Percentiles rank a stretch among this genome's conserved stretches.
phyloP scores from a whole-genome alignment of 768 basidiomycete genomes.

The Lactifluus echinatus region DNA sequence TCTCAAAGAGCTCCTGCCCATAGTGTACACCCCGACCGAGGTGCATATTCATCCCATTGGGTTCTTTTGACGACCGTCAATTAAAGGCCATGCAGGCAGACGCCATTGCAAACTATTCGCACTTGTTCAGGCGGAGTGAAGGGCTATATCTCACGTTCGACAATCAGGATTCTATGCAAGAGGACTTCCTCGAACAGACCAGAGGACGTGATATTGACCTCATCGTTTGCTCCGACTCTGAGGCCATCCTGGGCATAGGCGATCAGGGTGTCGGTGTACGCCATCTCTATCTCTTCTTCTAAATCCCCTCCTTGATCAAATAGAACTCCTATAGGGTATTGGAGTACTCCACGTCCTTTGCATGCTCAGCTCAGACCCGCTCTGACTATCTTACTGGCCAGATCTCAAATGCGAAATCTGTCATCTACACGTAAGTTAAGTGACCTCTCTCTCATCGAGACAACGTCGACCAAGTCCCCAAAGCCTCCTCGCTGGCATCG shows the following conservation, averaged over 20 bases:
- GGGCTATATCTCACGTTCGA: conserved; percentile 65
- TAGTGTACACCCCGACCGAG: conserved; percentile 81
- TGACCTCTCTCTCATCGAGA: not conserved
- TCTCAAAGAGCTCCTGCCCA: conserved; percentile 44
- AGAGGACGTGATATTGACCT: conserved; percentile 58
- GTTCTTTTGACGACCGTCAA: not conserved
- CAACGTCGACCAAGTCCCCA: not conserved
- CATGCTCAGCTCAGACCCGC: not conserved
- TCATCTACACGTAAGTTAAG: conserved; percentile 60
- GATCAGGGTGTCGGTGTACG: conserved; percentile 65
- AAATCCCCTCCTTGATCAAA: not conserved
- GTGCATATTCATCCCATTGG: conserved; percentile 29
- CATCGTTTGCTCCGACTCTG: conserved; percentile 77
- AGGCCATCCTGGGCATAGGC: conserved; percentile 76
- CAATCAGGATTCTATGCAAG: conserved; percentile 60
- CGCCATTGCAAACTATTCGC: conserved; percentile 77
- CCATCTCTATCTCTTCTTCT: not conserved
- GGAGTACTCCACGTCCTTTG: conserved; percentile 24
- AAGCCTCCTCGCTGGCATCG: conserved; percentile 57
- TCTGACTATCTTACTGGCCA: conserved; percentile 23
- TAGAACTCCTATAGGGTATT: conserved; percentile 27
- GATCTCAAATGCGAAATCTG: conserved; percentile 74
- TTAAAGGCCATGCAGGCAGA: conserved; percentile 44
- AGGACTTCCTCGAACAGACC: conserved; percentile 63
- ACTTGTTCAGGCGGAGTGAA: conserved; percentile 71